Evolutionary conservation across 495 filamentous ascomycete species (phyloP).

Genomic region (Talaromyces stipitatus): DNA sequence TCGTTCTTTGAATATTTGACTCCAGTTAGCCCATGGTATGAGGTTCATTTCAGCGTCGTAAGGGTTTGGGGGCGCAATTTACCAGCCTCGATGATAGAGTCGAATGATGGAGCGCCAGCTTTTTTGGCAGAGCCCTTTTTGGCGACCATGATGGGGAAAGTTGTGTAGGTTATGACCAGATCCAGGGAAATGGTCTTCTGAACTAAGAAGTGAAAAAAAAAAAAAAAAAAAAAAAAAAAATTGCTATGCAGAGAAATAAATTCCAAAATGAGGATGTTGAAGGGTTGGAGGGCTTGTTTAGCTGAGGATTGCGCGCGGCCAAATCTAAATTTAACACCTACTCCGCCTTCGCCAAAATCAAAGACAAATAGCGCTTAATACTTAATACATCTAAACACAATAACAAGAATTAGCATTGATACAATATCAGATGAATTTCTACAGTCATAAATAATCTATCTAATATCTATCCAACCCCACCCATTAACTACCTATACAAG

Average conservation of each 20-base stretch:
- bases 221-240: too few species aligned
- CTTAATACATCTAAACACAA: too few species aligned
- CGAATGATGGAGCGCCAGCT: slow-evolving; percentile 3
- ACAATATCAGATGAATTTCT: too few species aligned
- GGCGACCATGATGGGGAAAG: slow-evolving; percentile 4
- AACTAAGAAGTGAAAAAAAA: too few species aligned
- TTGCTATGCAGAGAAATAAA: too few species aligned
- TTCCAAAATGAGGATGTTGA: too few species aligned
- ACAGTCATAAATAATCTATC: too few species aligned
- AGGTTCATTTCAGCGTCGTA: background rate
- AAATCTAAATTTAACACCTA: background rate
- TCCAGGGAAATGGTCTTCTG: too few species aligned
- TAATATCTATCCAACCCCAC: background rate
- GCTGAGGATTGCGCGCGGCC: too few species aligned
- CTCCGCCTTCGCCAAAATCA: background rate
- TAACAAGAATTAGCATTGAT: too few species aligned
- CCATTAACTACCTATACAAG: background rate
- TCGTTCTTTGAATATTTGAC: slow-evolving; percentile 2
- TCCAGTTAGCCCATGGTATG: background rate
- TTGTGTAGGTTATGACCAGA: background rate
- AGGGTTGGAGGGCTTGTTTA: too few species aligned
- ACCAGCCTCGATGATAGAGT: slow-evolving; percentile 7
- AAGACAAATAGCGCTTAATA: too few species aligned
- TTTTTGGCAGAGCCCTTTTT: slow-evolving; percentile 6
- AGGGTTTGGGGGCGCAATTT: slow-evolving; percentile 2